A percentile compares a stretch with the other conserved stretches of the same genome.
phyloP scores from a whole-genome alignment of 352 stramenopile genomes.

The Blastocystis sp. region DNA sequence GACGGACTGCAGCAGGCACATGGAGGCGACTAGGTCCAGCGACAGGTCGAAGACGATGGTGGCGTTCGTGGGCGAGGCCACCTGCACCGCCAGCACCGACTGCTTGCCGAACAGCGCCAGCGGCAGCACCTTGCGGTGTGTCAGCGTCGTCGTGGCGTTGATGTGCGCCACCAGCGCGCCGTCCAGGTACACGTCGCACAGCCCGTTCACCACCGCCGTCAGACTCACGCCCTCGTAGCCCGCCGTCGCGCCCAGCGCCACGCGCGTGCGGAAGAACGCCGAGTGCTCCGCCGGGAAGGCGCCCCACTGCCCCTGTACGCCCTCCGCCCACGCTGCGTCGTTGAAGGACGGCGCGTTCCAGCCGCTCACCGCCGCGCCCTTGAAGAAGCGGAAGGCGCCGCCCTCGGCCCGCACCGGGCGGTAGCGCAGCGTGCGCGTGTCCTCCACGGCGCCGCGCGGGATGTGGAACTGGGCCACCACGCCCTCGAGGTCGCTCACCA shows the following conservation, averaged over 20 bases:
- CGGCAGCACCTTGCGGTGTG: neutral
- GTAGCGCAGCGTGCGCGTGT: neutral
- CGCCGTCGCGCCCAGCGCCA: neutral
- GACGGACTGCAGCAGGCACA: neutral
- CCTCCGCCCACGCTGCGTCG: neutral
- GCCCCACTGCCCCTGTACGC: neutral
- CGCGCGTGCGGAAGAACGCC: neutral
- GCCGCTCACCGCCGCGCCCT: neutral
- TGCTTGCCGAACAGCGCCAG: neutral
- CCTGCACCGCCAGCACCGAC: neutral
- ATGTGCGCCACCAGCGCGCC: neutral
- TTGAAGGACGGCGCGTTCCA: neutral
- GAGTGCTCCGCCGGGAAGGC: neutral
- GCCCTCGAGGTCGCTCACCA: neutral
- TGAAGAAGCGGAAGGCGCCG: neutral
- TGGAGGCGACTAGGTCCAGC: neutral
- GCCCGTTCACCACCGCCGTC: neutral
- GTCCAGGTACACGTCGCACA: neutral
- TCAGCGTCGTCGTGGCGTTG: neutral
- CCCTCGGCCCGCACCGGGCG: neutral
- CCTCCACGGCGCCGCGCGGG: neutral
- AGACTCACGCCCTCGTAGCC: neutral
- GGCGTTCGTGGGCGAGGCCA: neutral
- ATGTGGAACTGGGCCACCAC: neutral
- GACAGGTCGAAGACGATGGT: neutral